Evolutionary conservation across 1,284 basidiomycete species (phyloP).

Genomic region (Rhodotorula glutinis): DNA sequence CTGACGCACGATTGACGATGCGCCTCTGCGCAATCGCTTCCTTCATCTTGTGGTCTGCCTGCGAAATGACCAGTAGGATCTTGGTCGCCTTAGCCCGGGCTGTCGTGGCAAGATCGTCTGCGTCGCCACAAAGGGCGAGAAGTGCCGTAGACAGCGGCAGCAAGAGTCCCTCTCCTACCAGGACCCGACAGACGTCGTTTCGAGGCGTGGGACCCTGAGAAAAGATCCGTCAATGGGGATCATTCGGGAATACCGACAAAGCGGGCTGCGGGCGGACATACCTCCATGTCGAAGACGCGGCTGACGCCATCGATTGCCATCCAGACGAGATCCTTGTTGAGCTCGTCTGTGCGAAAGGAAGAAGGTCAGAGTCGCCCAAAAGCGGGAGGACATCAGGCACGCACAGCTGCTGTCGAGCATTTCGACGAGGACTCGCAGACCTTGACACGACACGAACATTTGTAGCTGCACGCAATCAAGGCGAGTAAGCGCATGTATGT

Average conservation of each 20-base stretch:
- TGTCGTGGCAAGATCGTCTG: conserved; percentile 58
- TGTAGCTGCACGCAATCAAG: conserved; percentile 56
- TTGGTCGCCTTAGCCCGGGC: conserved; percentile 83
- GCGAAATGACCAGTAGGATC: conserved; percentile 86
- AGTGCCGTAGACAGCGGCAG: conserved; percentile 88
- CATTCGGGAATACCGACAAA: not conserved
- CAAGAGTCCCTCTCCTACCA: conserved; percentile 88
- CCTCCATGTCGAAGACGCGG: conserved; percentile 83
- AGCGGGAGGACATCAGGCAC: not conserved
- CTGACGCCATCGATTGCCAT: conserved; percentile 92
- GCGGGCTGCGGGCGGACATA: conserved; percentile 29
- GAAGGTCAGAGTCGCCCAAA: not conserved
- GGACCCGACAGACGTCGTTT: conserved; percentile 98
- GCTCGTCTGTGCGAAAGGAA: conserved; percentile 55
- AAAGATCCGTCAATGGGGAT: not conserved
- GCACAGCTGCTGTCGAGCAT: conserved; percentile 86
- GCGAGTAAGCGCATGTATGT: not conserved
- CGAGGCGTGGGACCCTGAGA: conserved; percentile 87
- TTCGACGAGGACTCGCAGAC: conserved; percentile 64
- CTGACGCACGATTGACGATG: conserved; percentile 76
- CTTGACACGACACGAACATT: conserved; percentile 82
- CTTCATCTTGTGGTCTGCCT: conserved; percentile 86
- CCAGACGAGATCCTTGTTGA: conserved; percentile 81
- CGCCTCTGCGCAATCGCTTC: conserved; percentile 85
- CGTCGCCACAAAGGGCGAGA: conserved; percentile 76